Evolutionary conservation across 1,284 basidiomycete species (phyloP).

Genomic region (Pascua sp.): DNA sequence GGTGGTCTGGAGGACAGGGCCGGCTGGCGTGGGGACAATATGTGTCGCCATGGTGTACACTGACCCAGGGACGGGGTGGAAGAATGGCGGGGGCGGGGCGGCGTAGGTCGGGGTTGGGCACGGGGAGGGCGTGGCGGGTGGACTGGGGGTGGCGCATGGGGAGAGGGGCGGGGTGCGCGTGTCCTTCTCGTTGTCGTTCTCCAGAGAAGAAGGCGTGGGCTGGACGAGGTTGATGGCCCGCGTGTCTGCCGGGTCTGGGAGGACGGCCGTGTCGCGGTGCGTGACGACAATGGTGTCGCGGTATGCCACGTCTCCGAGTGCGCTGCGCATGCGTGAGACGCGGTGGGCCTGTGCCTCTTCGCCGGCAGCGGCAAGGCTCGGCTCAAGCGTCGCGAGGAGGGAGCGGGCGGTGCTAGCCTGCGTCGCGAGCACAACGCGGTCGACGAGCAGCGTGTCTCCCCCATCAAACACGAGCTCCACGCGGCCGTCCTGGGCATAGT

Average conservation of each 20-base stretch:
- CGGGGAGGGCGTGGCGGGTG: conserved; percentile 5
- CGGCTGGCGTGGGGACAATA: conserved; percentile 48
- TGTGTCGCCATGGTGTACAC: conserved; percentile 64
- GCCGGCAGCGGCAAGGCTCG: conserved; percentile 17
- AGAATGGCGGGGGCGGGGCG: conserved; percentile 20
- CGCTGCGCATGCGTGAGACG: conserved; percentile 29
- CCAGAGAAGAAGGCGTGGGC: conserved; percentile 1
- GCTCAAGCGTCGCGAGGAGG: conserved; percentile 32
- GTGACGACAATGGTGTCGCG: conserved; percentile 61
- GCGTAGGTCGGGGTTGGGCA: conserved; percentile 6
- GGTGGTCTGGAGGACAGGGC: conserved; percentile 63
- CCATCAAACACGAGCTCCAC: conserved; percentile 17
- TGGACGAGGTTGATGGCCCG: conserved; percentile 65
- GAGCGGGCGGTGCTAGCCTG: conserved; percentile 61
- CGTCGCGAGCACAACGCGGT: conserved; percentile 66
- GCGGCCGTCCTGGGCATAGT: conserved; percentile 7
- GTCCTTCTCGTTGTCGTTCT: background rate
- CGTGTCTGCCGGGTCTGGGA: conserved; percentile 57
- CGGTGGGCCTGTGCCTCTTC: conserved; percentile 17
- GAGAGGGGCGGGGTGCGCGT: background rate
- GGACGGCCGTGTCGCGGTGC: conserved; percentile 60
- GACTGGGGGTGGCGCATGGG: background rate
- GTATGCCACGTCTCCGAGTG: conserved; percentile 35
- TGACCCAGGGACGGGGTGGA: conserved; percentile 17
- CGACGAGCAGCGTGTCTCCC: conserved; percentile 49